These are phyloP conservation scores for Thalassiosira hispida DNA, from an alignment of 352 stramenopile species.

Conservation along the genomic window DNA sequence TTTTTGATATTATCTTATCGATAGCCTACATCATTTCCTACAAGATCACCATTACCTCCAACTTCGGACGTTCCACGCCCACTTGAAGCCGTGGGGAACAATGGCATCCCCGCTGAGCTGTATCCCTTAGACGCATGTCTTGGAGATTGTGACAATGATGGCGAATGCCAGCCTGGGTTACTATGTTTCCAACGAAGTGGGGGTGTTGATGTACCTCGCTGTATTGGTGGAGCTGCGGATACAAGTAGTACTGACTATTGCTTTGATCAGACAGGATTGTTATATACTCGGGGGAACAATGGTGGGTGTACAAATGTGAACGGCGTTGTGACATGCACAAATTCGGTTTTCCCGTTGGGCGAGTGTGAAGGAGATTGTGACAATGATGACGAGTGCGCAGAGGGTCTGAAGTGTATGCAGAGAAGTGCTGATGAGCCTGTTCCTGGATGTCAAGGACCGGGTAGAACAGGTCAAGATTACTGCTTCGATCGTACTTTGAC, in stretches of 20 bases:
- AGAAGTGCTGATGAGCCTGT: background rate
- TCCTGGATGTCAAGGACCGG: background rate
- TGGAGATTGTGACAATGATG: constrained; percentile 4
- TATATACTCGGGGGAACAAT: too few relatives aligned
- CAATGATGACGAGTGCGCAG: constrained; percentile 38
- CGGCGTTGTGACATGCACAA: background rate
- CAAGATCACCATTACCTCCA: background rate
- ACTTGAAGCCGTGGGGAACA: background rate
- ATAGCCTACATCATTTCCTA: background rate
- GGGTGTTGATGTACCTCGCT: background rate
- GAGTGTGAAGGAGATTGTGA: constrained; percentile 63
- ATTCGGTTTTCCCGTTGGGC: background rate
- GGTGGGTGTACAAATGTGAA: background rate
- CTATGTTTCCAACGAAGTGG: background rate
- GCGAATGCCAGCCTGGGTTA: background rate
- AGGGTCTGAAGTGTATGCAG: background rate
- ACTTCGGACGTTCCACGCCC: background rate
- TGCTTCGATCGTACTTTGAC: constrained; percentile 10
- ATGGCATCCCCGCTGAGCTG: background rate
- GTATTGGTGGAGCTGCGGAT: too few relatives aligned
- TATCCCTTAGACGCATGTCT: background rate
- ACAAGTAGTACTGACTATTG: too few relatives aligned
- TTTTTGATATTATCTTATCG: too few relatives aligned
- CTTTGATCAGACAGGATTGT: background rate
- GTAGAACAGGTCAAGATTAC: background rate